A percentile compares a stretch with the other conserved stretches of the same genome.
Evolutionary conservation across 495 filamentous ascomycete species (phyloP).

Genomic region (Penicillium steckii): DNA sequence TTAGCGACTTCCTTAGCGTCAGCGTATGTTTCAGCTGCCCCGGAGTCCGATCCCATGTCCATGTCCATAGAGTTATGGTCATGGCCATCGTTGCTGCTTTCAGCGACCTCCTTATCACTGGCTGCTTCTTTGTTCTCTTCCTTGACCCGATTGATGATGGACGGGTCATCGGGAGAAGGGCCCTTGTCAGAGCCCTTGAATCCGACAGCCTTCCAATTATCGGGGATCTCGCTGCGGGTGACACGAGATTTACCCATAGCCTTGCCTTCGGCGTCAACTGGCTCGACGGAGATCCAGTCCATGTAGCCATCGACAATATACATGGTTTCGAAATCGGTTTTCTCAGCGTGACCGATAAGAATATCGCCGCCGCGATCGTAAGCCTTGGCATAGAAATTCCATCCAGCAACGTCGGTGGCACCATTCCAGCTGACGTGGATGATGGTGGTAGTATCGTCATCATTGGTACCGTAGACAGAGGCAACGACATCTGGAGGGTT

Average conservation of each 20-base stretch:
- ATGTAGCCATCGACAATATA: conserved; percentile 42
- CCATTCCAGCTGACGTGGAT: conserved; percentile 51
- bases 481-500: conserved; percentile 34
- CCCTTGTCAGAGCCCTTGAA: conserved; percentile 23
- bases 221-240: conserved; percentile 26
- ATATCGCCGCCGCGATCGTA: conserved; percentile 24
- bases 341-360: conserved; percentile 34
- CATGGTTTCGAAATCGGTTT: conserved; percentile 45
- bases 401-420: conserved; percentile 42
- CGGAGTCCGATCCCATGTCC: conserved; percentile 10
- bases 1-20: conserved; percentile 35
- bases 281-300: conserved; percentile 39
- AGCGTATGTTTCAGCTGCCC: conserved; percentile 9
- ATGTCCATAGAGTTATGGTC: conserved; percentile 13
- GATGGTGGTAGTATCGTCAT: conserved; percentile 33
- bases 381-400: conserved; percentile 39
- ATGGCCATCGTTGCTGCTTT: conserved; percentile 6
- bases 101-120: not conserved
- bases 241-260: conserved; percentile 31
- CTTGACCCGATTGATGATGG: conserved; percentile 23
- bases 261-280: conserved; percentile 32
- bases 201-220: conserved; percentile 36
- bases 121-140: conserved; percentile 8
- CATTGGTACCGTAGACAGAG: conserved; percentile 36
- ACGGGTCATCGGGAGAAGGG: conserved; percentile 34